Evolutionary conservation across 257 asterid genomes (phyloP).

Genomic region (Striga asiatica): DNA sequence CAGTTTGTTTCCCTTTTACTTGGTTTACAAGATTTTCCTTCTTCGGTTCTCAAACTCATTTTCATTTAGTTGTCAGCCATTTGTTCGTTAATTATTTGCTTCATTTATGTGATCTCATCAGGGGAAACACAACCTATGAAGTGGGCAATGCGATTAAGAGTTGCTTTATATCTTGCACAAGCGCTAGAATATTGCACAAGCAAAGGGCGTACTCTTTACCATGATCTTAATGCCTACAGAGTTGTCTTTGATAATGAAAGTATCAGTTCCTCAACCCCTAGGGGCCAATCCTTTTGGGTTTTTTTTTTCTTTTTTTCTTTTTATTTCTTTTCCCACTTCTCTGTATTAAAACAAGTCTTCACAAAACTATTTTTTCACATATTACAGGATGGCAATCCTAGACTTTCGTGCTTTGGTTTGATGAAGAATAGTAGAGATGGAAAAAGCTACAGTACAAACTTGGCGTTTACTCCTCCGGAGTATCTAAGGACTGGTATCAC

Average conservation of each 20-base stretch:
- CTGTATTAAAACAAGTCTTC: background rate
- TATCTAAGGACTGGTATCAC: slow-evolving; percentile 44
- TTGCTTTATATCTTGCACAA: slow-evolving; percentile 77
- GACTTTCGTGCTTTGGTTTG: slow-evolving; percentile 49
- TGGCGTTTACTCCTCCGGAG: slow-evolving; percentile 61
- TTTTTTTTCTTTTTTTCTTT: background rate
- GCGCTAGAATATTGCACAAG: slow-evolving; percentile 83
- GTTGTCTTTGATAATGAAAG: slow-evolving; percentile 84
- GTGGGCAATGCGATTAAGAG: slow-evolving; percentile 99
- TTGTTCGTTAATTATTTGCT: background rate
- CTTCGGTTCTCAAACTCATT: background rate
- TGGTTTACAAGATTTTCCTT: background rate
- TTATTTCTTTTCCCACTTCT: background rate
- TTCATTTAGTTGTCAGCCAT: background rate
- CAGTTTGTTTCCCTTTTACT: background rate
- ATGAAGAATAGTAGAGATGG: slow-evolving; percentile 60
- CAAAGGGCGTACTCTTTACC: slow-evolving; percentile 89
- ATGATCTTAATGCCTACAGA: slow-evolving; percentile 94
- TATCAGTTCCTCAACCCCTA: slow-evolving; percentile 1
- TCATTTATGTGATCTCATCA: slow-evolving; percentile 26
- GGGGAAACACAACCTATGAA: slow-evolving; percentile 99
- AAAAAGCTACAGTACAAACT: slow-evolving; percentile 60
- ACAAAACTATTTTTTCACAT: slow-evolving; percentile 3
- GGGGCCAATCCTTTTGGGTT: no score
- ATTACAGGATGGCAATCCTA: slow-evolving; percentile 43